phyloP scores from a whole-genome alignment of 495 filamentous ascomycete species.

The Chaetomium tenue region DNA sequence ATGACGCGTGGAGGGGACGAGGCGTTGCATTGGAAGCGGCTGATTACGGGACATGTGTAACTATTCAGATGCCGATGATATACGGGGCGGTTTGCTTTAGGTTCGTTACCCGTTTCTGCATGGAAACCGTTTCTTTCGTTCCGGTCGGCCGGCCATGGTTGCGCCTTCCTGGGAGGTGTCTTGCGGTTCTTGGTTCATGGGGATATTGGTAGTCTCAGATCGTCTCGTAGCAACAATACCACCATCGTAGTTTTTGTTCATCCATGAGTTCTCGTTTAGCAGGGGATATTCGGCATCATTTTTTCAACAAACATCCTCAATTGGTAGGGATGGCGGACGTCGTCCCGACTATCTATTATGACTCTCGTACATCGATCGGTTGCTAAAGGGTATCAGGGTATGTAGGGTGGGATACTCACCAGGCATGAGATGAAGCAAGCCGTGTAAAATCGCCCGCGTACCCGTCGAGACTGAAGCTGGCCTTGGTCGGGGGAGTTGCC shows the following conservation, averaged over 20 bases:
- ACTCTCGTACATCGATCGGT: slow-evolving; percentile 24
- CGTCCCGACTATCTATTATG: slow-evolving; percentile 6
- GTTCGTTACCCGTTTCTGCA: not conserved
- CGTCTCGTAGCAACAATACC: slow-evolving; percentile 12
- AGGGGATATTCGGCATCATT: too few relatives aligned
- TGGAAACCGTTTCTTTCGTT: not conserved
- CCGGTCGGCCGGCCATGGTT: slow-evolving; percentile 5
- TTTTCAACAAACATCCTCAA: too few relatives aligned
- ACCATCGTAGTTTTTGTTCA: not conserved
- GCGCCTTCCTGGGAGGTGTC: not conserved
- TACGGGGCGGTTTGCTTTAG: not conserved
- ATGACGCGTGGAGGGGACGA: not conserved
- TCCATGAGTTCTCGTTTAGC: too few relatives aligned
- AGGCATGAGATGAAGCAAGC: slow-evolving; percentile 19
- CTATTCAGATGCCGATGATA: not conserved
- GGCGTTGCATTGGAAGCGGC: not conserved
- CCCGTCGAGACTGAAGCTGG: slow-evolving; percentile 14
- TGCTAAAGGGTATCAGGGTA: slow-evolving; percentile 16
- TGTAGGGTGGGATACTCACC: slow-evolving; percentile 22
- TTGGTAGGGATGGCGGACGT: not conserved
- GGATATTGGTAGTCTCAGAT: slow-evolving; percentile 14
- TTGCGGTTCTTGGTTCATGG: slow-evolving; percentile 2
- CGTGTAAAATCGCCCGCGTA: slow-evolving; percentile 21
- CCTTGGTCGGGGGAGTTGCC: not conserved
- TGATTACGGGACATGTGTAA: slow-evolving; percentile 8